phyloP scores from a whole-genome alignment of 306 rosid species.

The Echinosophora koreensis region DNA sequence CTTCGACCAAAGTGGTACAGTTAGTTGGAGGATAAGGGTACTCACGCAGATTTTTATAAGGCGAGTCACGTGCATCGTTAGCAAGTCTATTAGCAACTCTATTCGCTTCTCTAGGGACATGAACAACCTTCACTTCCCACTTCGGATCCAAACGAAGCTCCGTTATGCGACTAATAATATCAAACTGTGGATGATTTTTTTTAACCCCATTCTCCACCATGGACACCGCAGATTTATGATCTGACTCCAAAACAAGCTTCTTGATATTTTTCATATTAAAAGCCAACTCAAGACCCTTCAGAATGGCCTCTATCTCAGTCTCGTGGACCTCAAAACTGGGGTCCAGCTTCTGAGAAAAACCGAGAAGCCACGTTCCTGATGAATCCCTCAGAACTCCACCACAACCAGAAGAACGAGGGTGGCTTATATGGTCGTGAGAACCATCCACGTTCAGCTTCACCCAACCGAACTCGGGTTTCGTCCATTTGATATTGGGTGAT shows the following conservation, averaged over 20 bases:
- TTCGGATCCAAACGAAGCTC: background rate
- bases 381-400: slow-evolving; percentile 25
- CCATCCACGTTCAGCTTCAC: slow-evolving; percentile 18
- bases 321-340: background rate
- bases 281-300: background rate
- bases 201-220: background rate
- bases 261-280: background rate
- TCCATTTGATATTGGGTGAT: background rate
- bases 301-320: slow-evolving; percentile 22
- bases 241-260: background rate
- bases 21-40: background rate
- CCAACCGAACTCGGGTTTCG: background rate
- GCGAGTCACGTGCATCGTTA: background rate
- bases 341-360: background rate
- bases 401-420: background rate
- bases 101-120: background rate
- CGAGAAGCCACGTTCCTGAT: background rate
- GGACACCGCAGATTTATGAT: background rate
- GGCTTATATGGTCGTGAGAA: background rate
- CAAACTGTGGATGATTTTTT: background rate
- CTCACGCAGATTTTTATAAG: background rate
- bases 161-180: background rate
- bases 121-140: background rate
- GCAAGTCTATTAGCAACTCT: slow-evolving; percentile 2
- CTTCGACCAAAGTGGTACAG: background rate